A percentile compares a stretch with the other conserved stretches of the same genome.
Conservation (phyloP, 768 basidiomycete species). For the Lanmaoa pseudosensibilis region DNA sequence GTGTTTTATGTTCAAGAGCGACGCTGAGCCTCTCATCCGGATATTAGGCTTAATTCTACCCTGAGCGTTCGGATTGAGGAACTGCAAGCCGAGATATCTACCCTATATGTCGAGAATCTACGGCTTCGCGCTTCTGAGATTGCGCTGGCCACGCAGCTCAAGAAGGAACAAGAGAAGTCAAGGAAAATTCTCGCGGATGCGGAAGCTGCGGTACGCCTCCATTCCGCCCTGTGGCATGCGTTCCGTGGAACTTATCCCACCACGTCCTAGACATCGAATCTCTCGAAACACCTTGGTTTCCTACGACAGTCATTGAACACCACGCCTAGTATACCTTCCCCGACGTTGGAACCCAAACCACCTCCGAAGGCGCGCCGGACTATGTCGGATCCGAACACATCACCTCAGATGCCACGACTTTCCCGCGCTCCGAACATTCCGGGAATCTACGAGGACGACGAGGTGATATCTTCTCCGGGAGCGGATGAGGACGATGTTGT, state of each 20-base stretch:
- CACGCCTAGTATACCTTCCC: conserved; percentile 34
- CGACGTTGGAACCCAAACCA: conserved; percentile 39
- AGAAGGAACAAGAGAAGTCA: conserved; percentile 78
- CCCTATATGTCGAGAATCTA: conserved; percentile 81
- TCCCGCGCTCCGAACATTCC: conserved; percentile 67
- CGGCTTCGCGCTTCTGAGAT: conserved; percentile 80
- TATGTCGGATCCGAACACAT: conserved; percentile 40
- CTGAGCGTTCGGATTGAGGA: conserved; percentile 83
- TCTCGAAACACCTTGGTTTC: conserved; percentile 64
- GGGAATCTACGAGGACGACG: conserved; percentile 68
- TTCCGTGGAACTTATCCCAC: conserved; percentile 8
- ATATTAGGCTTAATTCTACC: conserved; percentile 74
- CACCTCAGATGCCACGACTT: conserved; percentile 54
- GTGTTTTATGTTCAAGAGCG: conserved; percentile 1
- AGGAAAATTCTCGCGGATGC: conserved; percentile 69
- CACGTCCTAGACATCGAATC: conserved; percentile 46
- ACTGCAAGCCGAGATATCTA: conserved; percentile 77
- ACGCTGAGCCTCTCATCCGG: conserved; percentile 8
- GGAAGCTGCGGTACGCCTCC: conserved; percentile 64
- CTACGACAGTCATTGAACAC: conserved; percentile 65
- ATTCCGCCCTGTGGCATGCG: conserved; percentile 16
- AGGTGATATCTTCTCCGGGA: conserved; percentile 43
- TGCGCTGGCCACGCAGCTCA: conserved; percentile 70
- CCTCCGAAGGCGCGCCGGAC: conserved; percentile 54
- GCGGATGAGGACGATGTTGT: conserved; percentile 43